Percentiles rank a stretch among this genome's conserved stretches.
Evolutionary conservation across 352 stramenopile species (phyloP).

Genomic region (Aphanomyces astaci): DNA sequence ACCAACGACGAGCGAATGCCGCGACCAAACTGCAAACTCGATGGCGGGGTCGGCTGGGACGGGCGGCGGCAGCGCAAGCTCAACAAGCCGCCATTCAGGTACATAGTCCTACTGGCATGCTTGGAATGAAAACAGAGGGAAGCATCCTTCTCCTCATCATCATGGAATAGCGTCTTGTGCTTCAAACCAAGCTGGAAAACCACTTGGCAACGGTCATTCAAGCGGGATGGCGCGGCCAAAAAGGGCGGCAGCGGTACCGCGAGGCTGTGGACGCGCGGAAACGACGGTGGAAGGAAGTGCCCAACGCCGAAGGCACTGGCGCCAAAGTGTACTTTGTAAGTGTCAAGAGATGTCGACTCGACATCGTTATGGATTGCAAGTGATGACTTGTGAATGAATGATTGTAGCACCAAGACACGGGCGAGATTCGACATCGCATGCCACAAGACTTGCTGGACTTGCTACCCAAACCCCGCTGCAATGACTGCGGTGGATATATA

Average conservation of each 20-base stretch:
- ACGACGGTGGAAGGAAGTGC: slow-evolving; percentile 87
- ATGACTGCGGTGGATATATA: slow-evolving; percentile 91
- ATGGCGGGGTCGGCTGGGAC: slow-evolving; percentile 39
- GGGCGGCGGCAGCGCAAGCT: slow-evolving; percentile 28
- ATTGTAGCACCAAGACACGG: slow-evolving; percentile 85
- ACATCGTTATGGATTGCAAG: background rate
- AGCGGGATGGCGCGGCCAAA: slow-evolving; percentile 57
- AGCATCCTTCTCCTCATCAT: no score
- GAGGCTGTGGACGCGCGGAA: slow-evolving; percentile 52
- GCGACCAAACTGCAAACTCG: slow-evolving; percentile 39
- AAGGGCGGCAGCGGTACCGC: slow-evolving; percentile 54
- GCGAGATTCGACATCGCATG: slow-evolving; percentile 84
- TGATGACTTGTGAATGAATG: background rate
- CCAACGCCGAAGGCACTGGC: slow-evolving; percentile 55
- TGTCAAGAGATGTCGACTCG: background rate
- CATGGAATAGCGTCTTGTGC: slow-evolving; percentile 36
- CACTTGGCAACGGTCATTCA: slow-evolving; percentile 68
- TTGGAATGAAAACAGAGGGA: no score
- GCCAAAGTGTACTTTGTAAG: slow-evolving; percentile 85
- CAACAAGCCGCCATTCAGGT: background rate
- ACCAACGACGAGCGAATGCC: slow-evolving; percentile 7
- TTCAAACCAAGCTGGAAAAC: slow-evolving; percentile 50
- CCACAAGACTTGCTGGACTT: slow-evolving; percentile 90
- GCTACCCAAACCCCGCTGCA: slow-evolving; percentile 75
- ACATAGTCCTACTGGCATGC: no score